Conservation (phyloP, 352 stramenopile genomes). For the Globisporangium perplexum region DNA sequence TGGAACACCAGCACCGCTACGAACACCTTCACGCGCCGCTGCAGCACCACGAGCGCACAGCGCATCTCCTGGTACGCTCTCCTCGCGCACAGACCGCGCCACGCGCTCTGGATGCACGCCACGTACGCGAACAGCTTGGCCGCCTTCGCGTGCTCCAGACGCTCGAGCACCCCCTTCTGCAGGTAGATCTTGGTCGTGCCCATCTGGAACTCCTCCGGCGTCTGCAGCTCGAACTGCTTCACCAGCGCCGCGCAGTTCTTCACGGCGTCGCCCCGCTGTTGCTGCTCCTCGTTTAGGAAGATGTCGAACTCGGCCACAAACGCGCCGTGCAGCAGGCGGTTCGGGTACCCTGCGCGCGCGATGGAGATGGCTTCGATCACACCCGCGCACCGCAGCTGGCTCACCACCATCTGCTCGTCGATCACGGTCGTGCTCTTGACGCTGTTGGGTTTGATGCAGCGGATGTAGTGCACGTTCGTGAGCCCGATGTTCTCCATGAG, state of each 20-base stretch:
- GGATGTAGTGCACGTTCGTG: constrained; percentile 77
- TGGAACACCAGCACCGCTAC: constrained; percentile 30
- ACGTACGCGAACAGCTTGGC: constrained; percentile 63
- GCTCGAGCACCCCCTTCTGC: constrained; percentile 76
- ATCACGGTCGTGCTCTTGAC: constrained; percentile 55
- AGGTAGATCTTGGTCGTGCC: constrained; percentile 84
- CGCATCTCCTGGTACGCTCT: constrained; percentile 27
- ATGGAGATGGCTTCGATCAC: constrained; percentile 82
- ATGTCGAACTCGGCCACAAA: constrained; percentile 64
- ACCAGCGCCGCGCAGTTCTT: constrained; percentile 51
- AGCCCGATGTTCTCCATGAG: constrained; percentile 74
- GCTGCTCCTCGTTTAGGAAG: constrained; percentile 46
- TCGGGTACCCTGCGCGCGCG: constrained; percentile 73
- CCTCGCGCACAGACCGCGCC: constrained; percentile 41
- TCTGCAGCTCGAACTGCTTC: constrained; percentile 55
- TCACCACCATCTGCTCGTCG: constrained; percentile 69
- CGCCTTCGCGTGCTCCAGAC: constrained; percentile 53
- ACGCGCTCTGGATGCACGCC: constrained; percentile 56
- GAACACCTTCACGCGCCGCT: constrained; percentile 45
- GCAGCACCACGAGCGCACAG: constrained; percentile 33
- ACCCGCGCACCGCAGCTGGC: constrained; percentile 72
- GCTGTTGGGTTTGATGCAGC: constrained; percentile 84
- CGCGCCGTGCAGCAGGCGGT: constrained; percentile 67
- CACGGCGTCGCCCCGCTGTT: constrained; percentile 11
- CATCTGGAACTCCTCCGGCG: constrained; percentile 74